A percentile compares a stretch with the other conserved stretches of the same genome.
phyloP scores from a whole-genome alignment of 2,329 filamentous ascomycete genomes.

The Pseudocercospora musae region DNA sequence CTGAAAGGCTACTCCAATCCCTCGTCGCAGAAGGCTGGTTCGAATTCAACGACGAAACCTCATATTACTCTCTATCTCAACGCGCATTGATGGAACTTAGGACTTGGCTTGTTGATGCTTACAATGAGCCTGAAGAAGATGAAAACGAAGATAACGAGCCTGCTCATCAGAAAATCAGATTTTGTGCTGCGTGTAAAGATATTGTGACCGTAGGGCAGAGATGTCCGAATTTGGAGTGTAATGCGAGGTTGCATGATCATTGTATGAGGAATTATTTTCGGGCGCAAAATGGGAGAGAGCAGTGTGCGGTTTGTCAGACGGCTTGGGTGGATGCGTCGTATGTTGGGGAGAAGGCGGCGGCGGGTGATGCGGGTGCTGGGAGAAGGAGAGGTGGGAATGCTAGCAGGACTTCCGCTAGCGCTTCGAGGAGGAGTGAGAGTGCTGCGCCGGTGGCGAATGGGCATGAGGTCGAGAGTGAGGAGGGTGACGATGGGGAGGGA shows the following conservation, averaged over 20 bases:
- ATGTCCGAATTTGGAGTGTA: constrained; percentile 67
- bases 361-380: background rate
- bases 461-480: constrained; percentile 8
- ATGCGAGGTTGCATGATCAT: constrained; percentile 69
- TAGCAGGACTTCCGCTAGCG: constrained; percentile 18
- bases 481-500: constrained; percentile 20
- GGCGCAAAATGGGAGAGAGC: constrained; percentile 53
- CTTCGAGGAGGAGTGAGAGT: constrained; percentile 16
- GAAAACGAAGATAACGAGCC: constrained; percentile 44
- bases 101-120: constrained; percentile 80
- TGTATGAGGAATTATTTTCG: constrained; percentile 74
- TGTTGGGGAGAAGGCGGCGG: constrained; percentile 52
- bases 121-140: constrained; percentile 69
- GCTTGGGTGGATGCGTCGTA: constrained; percentile 51
- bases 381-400: background rate
- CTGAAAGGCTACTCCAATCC: constrained; percentile 66
- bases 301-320: constrained; percentile 60
- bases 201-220: constrained; percentile 82
- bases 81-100: constrained; percentile 81
- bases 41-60: constrained; percentile 61
- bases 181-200: constrained; percentile 83
- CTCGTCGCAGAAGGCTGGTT: constrained; percentile 83
- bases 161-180: constrained; percentile 70
- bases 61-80: constrained; percentile 73
- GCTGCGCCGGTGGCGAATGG: constrained; percentile 18